Evolutionary conservation across 805 yeast species (phyloP).

Genomic region (Kodamaea fukazawae): DNA sequence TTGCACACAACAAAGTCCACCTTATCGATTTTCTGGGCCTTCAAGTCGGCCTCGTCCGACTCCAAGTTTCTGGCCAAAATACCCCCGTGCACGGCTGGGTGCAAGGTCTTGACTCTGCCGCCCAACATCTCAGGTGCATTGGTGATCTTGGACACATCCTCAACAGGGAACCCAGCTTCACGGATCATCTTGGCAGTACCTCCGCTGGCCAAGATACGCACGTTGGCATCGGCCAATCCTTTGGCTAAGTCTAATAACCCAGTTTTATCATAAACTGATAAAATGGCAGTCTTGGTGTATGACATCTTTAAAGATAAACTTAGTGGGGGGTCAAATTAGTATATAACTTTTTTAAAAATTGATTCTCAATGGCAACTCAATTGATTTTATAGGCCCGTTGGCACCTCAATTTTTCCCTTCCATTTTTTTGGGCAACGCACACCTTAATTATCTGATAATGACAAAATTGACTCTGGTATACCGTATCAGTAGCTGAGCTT

Average conservation of each 20-base stretch:
- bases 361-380: conserved; percentile 3
- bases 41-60: conserved; percentile 84
- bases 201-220: conserved; percentile 92
- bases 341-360: conserved; percentile 2
- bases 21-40: conserved; percentile 87
- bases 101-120: conserved; percentile 96
- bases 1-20: conserved; percentile 97
- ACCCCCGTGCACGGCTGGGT: conserved; percentile 98
- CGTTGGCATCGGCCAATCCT: conserved; percentile 85
- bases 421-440: conserved; percentile 4
- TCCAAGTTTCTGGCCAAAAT: conserved; percentile 92
- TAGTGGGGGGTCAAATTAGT: neutral
- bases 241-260: conserved; percentile 95
- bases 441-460: conserved; percentile 6
- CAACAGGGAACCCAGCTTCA: conserved; percentile 98
- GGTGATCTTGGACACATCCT: conserved; percentile 90
- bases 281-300: conserved; percentile 80
- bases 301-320: conserved; percentile 3
- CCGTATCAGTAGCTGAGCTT: neutral
- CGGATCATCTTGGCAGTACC: conserved; percentile 94
- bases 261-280: conserved; percentile 96
- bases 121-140: conserved; percentile 99
- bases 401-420: neutral
- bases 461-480: conserved; percentile 8
- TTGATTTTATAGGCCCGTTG: conserved; percentile 5